Percentiles rank a stretch among this genome's conserved stretches.
Evolutionary conservation across 176 grass and related monocot genomes (phyloP).

Genomic region (Ensete ventricosum): DNA sequence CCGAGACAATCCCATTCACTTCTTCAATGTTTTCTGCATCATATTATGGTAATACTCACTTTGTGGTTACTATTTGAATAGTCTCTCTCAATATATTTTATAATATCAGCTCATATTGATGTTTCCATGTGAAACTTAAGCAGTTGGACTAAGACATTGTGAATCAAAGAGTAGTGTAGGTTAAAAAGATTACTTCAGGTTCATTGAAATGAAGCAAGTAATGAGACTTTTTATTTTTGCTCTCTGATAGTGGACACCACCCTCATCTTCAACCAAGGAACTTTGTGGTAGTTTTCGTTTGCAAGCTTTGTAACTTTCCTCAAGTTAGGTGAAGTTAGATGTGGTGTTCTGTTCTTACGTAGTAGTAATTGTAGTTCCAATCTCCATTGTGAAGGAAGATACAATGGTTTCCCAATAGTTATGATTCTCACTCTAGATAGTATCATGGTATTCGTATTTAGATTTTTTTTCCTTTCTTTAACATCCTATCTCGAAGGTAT

Average conservation of each 20-base stretch:
- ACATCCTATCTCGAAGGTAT: background rate
- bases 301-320: background rate
- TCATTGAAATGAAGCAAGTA: no score
- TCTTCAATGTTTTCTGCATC: background rate
- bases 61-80: background rate
- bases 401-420: background rate
- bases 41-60: conserved; percentile 1
- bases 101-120: background rate
- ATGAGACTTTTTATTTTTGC: no score
- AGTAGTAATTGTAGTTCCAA: background rate
- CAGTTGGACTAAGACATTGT: no score
- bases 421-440: background rate
- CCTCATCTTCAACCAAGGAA: background rate
- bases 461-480: background rate
- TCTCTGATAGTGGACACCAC: background rate
- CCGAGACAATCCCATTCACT: conserved; percentile 15
- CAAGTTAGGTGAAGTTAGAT: background rate
- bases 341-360: background rate
- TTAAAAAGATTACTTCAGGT: no score
- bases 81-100: background rate
- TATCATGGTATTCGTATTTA: background rate
- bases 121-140: no score
- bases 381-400: background rate
- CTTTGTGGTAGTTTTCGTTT: background rate
- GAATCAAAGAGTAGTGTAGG: no score